These are phyloP conservation scores for Shiraia sp. DNA, from an alignment of 2,329 filamentous ascomycete species.

Conservation along the genomic window DNA sequence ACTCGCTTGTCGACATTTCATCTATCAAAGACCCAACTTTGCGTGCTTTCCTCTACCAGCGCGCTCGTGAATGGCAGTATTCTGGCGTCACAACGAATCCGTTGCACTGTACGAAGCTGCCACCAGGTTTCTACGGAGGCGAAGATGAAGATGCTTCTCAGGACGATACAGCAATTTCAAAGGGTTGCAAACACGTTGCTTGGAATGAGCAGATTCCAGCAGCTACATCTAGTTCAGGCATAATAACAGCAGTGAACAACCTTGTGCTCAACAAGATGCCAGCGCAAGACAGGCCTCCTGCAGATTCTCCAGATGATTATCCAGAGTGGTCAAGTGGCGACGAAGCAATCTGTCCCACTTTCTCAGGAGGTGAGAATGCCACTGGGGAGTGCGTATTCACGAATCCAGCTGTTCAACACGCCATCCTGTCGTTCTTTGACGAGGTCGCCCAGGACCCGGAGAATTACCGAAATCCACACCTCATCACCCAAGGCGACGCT, in stretches of 20 bases:
- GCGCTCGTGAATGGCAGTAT: slow-evolving; percentile 40
- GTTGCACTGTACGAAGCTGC: slow-evolving; percentile 27
- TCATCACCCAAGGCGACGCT: slow-evolving; percentile 12
- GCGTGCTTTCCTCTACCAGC: slow-evolving; percentile 35
- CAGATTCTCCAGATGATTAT: neutral
- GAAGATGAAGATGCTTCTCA: neutral
- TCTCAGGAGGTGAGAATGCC: slow-evolving; percentile 66
- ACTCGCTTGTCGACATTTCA: slow-evolving; percentile 22
- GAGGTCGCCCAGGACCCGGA: slow-evolving; percentile 55
- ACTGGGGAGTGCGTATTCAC: slow-evolving; percentile 65
- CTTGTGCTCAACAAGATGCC: slow-evolving; percentile 6
- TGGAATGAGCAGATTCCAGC: slow-evolving; percentile 17
- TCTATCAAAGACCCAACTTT: slow-evolving; percentile 29
- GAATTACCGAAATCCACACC: slow-evolving; percentile 38
- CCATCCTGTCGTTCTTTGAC: slow-evolving; percentile 65
- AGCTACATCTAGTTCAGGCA: neutral
- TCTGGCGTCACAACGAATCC: slow-evolving; percentile 16
- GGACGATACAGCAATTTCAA: neutral
- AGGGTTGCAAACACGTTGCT: slow-evolving; percentile 6
- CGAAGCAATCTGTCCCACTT: slow-evolving; percentile 51
- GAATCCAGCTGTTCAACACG: slow-evolving; percentile 53
- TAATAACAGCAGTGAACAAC: slow-evolving; percentile 11
- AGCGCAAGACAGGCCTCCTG: neutral
- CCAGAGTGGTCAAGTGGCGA: slow-evolving; percentile 13
- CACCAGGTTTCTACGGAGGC: slow-evolving; percentile 17